A percentile compares a stretch with the other conserved stretches of the same genome.
Evolutionary conservation across 2,329 filamentous ascomycete species (phyloP).

Genomic region (Fusarium nematophilum): DNA sequence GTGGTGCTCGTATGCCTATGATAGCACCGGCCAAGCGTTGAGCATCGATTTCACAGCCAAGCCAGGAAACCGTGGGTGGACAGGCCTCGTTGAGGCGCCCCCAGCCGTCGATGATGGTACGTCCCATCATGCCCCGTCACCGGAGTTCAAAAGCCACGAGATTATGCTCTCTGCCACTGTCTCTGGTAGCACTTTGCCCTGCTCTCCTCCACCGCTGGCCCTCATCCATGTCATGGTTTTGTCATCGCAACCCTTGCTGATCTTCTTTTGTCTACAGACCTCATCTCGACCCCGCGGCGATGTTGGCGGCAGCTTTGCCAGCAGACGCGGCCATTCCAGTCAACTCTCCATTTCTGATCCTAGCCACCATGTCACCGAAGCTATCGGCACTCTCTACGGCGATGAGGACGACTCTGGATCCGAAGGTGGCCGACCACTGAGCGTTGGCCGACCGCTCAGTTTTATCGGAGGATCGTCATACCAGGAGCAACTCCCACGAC

Average conservation of each 20-base stretch:
- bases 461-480: constrained; percentile 72
- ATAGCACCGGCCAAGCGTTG: constrained; percentile 38
- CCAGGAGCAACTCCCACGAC: constrained; percentile 60
- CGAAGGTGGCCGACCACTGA: constrained; percentile 72
- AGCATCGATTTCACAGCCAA: constrained; percentile 41
- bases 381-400: constrained; percentile 91
- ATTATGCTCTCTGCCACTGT: background rate
- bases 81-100: constrained; percentile 52
- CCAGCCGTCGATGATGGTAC: constrained; percentile 62
- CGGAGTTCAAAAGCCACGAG: constrained; percentile 4
- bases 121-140: constrained; percentile 44
- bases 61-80: constrained; percentile 44
- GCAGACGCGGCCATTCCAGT: constrained; percentile 67
- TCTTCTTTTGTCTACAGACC: constrained; percentile 56
- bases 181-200: background rate
- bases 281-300: constrained; percentile 67
- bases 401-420: constrained; percentile 75
- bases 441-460: constrained; percentile 75
- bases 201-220: constrained; percentile 12
- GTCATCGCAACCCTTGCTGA: constrained; percentile 39
- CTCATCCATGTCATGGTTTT: constrained; percentile 5
- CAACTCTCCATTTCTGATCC: constrained; percentile 83
- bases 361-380: constrained; percentile 93
- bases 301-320: constrained; percentile 67
- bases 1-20: constrained; percentile 46